Evolutionary conservation across 371 early-diverging fungal species (phyloP).

Genomic region (Nematocida sp.): DNA sequence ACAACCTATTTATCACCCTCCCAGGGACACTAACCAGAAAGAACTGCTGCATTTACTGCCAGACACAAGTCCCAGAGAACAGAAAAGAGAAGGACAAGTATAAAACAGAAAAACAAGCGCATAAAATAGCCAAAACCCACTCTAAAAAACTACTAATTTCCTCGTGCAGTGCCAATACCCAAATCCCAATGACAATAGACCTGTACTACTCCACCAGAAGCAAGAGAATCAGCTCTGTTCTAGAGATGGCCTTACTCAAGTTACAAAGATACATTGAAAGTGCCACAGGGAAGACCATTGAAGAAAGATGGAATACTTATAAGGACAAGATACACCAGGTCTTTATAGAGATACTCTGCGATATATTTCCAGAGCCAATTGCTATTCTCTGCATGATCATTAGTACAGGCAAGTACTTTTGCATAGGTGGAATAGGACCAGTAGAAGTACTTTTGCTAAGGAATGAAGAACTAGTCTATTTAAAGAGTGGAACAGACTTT

Average conservation of each 20-base stretch:
- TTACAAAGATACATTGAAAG: background rate
- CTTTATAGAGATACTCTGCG: conserved; percentile 4
- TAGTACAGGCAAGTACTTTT: conserved; percentile 11
- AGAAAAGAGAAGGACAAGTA: conserved; percentile 12
- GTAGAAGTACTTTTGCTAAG: conserved; percentile 6
- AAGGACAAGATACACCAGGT: conserved; percentile 10
- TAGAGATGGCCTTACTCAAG: conserved; percentile 6
- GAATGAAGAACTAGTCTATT: conserved; percentile 24
- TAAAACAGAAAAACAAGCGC: conserved; percentile 26
- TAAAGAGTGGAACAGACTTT: background rate
- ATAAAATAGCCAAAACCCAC: no score
- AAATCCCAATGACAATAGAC: background rate
- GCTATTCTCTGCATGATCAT: conserved; percentile 17
- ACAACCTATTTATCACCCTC: conserved; percentile 11
- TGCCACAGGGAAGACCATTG: background rate
- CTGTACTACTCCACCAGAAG: conserved; percentile 38
- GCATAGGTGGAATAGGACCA: conserved; percentile 1
- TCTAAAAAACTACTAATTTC: background rate
- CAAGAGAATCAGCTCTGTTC: background rate
- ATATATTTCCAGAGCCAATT: conserved; percentile 34
- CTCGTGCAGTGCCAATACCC: background rate
- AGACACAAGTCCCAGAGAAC: conserved; percentile 20
- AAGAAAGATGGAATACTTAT: background rate
- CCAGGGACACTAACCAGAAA: background rate
- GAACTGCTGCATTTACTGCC: conserved; percentile 5